Percentiles rank a stretch among this genome's conserved stretches.
Conservation (phyloP, 495 filamentous ascomycete genomes). For the Bacidia gigantensis region DNA sequence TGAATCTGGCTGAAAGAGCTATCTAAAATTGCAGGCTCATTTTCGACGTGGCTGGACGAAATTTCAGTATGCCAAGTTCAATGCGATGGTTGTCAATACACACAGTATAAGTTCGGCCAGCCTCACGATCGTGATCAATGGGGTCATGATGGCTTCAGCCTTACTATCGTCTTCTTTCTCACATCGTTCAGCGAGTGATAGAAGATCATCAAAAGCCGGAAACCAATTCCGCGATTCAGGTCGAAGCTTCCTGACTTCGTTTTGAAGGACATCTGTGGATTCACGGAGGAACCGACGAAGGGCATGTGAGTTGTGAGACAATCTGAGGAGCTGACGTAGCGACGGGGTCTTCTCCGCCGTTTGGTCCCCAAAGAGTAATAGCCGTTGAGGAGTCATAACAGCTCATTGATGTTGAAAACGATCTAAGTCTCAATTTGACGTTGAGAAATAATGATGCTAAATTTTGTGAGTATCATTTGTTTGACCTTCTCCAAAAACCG, state of each 20-base stretch:
- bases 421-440: background rate
- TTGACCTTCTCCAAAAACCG: no score
- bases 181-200: constrained; percentile 11
- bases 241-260: constrained; percentile 8
- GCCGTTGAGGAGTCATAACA: constrained; percentile 2
- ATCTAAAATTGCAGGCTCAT: no score
- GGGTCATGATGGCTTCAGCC: constrained; percentile 6
- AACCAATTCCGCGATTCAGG: constrained; percentile 6
- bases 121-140: constrained; percentile 10
- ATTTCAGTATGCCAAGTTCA: no score
- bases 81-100: no score
- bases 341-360: constrained; percentile 11
- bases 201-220: no score
- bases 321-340: constrained; percentile 6
- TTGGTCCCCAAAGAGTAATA: constrained; percentile 16
- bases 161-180: no score
- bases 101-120: constrained; percentile 12
- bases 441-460: background rate
- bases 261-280: constrained; percentile 14
- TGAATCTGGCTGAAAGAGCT: no score
- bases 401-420: background rate
- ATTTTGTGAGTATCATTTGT: background rate
- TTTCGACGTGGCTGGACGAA: no score
- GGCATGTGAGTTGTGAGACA: constrained; percentile 4
- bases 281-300: constrained; percentile 13